These are phyloP conservation scores for Geum urbanum DNA, from an alignment of 306 rosid species.

Conservation along the genomic window DNA sequence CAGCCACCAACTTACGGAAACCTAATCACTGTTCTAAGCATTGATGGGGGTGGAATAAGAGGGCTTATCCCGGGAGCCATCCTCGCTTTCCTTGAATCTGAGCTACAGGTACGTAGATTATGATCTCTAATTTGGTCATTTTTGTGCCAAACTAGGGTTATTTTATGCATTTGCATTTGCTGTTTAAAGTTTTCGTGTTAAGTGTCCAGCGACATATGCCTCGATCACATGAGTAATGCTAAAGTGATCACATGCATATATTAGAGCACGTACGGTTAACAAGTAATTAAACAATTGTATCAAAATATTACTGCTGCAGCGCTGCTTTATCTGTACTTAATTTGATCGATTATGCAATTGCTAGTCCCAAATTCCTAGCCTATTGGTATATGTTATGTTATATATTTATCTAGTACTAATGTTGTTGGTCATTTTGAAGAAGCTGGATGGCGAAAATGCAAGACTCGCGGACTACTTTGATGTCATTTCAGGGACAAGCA, in stretches of 20 bases:
- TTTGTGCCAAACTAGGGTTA: not conserved
- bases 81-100: slow-evolving; percentile 47
- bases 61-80: slow-evolving; percentile 58
- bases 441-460: slow-evolving; percentile 54
- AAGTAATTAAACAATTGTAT: too few relatives aligned
- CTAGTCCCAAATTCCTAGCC: too few relatives aligned
- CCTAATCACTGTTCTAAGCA: slow-evolving; percentile 56
- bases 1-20: slow-evolving; percentile 54
- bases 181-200: not conserved
- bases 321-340: too few relatives aligned
- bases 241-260: not conserved
- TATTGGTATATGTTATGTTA: not conserved
- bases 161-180: not conserved
- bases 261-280: too few relatives aligned
- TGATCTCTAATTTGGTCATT: not conserved
- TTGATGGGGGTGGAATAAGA: slow-evolving; percentile 75
- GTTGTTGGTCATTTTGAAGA: slow-evolving; percentile 32
- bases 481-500: slow-evolving; percentile 66
- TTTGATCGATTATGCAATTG: too few relatives aligned
- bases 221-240: not conserved
- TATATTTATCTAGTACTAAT: not conserved
- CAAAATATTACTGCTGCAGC: too few relatives aligned
- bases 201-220: not conserved
- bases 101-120: slow-evolving; percentile 43
- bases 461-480: slow-evolving; percentile 62